Base-by-base conservation (phyloP, 345 rosid species). In the Acer negundo region DNA sequence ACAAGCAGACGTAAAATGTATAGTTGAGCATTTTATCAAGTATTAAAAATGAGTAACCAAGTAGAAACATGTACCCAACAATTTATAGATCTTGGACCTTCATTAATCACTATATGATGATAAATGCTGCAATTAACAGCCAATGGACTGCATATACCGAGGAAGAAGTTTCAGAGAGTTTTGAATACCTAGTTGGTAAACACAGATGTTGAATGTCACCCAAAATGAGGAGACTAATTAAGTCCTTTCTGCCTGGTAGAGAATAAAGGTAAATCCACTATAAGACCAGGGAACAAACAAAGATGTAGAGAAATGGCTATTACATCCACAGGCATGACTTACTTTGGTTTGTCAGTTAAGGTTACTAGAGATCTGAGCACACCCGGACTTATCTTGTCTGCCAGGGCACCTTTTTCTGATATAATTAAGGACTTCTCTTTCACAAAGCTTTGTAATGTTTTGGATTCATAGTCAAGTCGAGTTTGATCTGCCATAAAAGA, bases 351-450 rank as follows among this genome's bases (percentile, higher is more conserved):
- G 82, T 92, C 96, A 62, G 86, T 82, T 70, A 92, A 88, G 4
- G 86, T 81, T 49, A 95, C 92, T 11, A 90, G 71, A 53, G 94
- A 92, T 82, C 81, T 86, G 61, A 92, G 87, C 61, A 87, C 88
- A 67, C 89, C 91, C 4, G 92, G 97, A 64, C 87, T 79, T 9
- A 84, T 84, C 87, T 81, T 90, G 83, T 94, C 97, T 51, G 97
- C 90, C 59, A 92, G 87, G 72, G 86, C 95, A 26, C 97, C 93
- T 72, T 85, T 85, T 72, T 94, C 94, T 20, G 93, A 92, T 78
- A 90, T 81, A 58, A 42, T 31, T 28, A 91, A 70, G 68, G 98
- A 84, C 75, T 84, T 91, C 81, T 95, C 95, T 69, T 94, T 91
- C 24, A 94, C 86, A 67, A 81, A 83, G 86, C 98, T 92, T 79